Percentiles rank a stretch among this genome's conserved stretches.
Conservation (phyloP, 2,329 filamentous ascomycete species). For the Hymenoscyphus scutula region DNA sequence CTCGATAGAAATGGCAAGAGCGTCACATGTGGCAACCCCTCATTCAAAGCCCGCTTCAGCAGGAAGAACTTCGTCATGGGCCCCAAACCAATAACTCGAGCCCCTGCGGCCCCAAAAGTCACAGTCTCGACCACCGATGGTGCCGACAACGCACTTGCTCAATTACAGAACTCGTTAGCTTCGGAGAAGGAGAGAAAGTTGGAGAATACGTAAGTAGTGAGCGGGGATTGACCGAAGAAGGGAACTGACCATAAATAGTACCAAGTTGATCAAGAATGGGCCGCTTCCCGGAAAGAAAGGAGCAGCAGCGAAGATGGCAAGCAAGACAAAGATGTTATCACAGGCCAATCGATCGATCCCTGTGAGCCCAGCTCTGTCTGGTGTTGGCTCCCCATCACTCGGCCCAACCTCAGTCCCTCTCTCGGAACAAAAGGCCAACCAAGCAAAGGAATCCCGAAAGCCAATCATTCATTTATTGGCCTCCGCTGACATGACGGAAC, state of each 20-base stretch:
- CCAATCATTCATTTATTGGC: slow-evolving; percentile 62
- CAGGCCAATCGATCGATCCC: slow-evolving; percentile 43
- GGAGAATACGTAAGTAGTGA: slow-evolving; percentile 44
- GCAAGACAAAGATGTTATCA: slow-evolving; percentile 31
- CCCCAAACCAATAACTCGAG: slow-evolving; percentile 8
- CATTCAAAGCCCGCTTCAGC: not conserved
- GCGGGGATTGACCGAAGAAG: slow-evolving; percentile 21
- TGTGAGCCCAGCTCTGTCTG: slow-evolving; percentile 55
- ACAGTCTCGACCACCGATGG: slow-evolving; percentile 35
- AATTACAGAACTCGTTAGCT: slow-evolving; percentile 46
- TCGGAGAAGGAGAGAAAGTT: slow-evolving; percentile 45
- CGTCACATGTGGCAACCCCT: slow-evolving; percentile 2
- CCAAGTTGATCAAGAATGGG: slow-evolving; percentile 40
- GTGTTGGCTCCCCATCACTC: slow-evolving; percentile 52
- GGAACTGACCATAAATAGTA: slow-evolving; percentile 39
- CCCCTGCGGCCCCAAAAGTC: slow-evolving; percentile 4
- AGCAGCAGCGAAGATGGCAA: slow-evolving; percentile 21
- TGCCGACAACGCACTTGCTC: slow-evolving; percentile 50
- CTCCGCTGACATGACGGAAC: slow-evolving; percentile 49
- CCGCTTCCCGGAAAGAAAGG: slow-evolving; percentile 26
- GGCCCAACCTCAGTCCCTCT: slow-evolving; percentile 50
- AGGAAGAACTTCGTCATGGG: slow-evolving; percentile 12
- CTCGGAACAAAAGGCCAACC: slow-evolving; percentile 51
- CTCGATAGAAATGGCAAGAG: slow-evolving; percentile 1
- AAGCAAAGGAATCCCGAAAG: slow-evolving; percentile 51